Conservation (phyloP, 2,329 filamentous ascomycete genomes). For the Triangularia verruculosa region DNA sequence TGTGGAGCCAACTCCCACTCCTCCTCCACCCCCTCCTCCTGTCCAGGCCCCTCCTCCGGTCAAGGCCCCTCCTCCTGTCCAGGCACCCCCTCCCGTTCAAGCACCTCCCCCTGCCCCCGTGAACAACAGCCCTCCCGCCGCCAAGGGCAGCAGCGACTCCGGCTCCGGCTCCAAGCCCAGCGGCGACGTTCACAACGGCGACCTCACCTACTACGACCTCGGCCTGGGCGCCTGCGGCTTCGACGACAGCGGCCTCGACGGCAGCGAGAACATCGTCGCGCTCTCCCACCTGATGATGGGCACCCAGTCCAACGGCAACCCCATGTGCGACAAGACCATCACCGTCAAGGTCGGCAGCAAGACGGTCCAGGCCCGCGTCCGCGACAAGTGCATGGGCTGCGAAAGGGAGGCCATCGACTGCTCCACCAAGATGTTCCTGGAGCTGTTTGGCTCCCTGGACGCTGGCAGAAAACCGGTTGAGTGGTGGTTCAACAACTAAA, state of each 20-base stretch:
- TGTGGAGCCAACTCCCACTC: constrained; percentile 20
- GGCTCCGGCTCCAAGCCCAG: constrained; percentile 26
- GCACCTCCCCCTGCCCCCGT: constrained; percentile 26
- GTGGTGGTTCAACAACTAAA: constrained; percentile 47
- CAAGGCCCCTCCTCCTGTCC: constrained; percentile 20
- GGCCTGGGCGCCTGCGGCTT: constrained; percentile 68
- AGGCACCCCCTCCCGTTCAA: constrained; percentile 14
- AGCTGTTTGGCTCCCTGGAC: constrained; percentile 47
- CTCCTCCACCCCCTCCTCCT: constrained; percentile 23
- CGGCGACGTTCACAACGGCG: constrained; percentile 48
- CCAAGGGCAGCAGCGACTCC: neutral
- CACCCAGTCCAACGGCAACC: constrained; percentile 61
- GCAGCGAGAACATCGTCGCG: constrained; percentile 62
- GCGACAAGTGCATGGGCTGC: constrained; percentile 77
- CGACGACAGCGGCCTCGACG: constrained; percentile 56
- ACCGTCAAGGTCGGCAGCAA: constrained; percentile 61
- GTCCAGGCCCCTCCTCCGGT: constrained; percentile 24
- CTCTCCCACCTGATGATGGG: constrained; percentile 65
- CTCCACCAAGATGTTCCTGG: constrained; percentile 53
- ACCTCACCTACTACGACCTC: constrained; percentile 72
- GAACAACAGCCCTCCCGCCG: constrained; percentile 3
- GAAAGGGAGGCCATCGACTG: constrained; percentile 55
- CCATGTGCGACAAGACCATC: constrained; percentile 67
- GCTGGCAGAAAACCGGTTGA: constrained; percentile 41
- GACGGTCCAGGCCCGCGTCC: constrained; percentile 55